phyloP scores from a whole-genome alignment of 139 green algal species.

The Tetradesmus lagerheimii region DNA sequence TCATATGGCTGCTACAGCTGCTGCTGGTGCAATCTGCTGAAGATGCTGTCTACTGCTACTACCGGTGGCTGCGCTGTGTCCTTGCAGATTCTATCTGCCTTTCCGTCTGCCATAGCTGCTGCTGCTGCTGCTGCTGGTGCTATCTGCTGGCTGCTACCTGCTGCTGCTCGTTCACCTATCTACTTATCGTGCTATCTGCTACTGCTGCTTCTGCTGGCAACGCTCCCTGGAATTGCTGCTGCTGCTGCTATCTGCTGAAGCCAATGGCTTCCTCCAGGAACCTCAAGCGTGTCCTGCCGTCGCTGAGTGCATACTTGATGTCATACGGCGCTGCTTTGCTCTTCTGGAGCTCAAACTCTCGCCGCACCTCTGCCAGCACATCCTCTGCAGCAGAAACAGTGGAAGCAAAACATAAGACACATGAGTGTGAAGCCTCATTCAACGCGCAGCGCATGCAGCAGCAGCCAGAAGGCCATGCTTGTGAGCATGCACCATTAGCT shows the following conservation, averaged over 20 bases:
- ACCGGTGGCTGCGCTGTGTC: too few relatives aligned
- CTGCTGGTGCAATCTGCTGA: too few relatives aligned
- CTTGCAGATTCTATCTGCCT: too few relatives aligned
- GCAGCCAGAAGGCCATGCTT: too few relatives aligned
- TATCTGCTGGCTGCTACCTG: neutral
- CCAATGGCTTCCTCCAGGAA: constrained; percentile 33
- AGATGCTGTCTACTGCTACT: too few relatives aligned
- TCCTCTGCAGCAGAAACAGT: constrained; percentile 12
- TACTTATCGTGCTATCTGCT: too few relatives aligned
- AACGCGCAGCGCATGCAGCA: neutral
- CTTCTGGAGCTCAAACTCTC: constrained; percentile 31
- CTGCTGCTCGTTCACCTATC: neutral
- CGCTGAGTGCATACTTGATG: constrained; percentile 41
- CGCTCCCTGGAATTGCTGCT: constrained; percentile 15
- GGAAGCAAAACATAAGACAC: too few relatives aligned
- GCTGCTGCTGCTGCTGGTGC: neutral
- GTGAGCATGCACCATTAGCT: too few relatives aligned
- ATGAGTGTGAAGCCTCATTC: too few relatives aligned
- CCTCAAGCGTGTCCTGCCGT: neutral
- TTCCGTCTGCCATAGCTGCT: neutral
- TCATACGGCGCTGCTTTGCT: constrained; percentile 11
- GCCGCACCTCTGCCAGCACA: constrained; percentile 24
- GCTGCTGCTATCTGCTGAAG: constrained; percentile 34
- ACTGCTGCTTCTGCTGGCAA: neutral
- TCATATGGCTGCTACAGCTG: too few relatives aligned